A percentile compares a stretch with the other conserved stretches of the same genome.
These are phyloP conservation scores for Lentinula detonsa DNA, from an alignment of 768 basidiomycete genomes.

Conservation along the genomic window DNA sequence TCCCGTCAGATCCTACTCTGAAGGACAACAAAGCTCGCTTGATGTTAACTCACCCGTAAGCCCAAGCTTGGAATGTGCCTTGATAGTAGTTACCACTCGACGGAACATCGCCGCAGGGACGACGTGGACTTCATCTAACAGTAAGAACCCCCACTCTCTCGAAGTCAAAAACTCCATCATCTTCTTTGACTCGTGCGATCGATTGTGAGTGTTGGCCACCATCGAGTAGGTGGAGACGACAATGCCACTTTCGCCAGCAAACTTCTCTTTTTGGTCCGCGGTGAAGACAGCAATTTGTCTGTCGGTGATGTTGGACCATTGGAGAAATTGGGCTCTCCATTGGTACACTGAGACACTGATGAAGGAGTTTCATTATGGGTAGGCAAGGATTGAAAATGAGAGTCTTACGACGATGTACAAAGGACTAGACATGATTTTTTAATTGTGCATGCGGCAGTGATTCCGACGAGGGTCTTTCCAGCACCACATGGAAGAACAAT, in stretches of 20 bases:
- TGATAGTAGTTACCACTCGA: constrained; percentile 95
- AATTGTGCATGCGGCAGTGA: constrained; percentile 98
- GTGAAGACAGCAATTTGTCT: constrained; percentile 97
- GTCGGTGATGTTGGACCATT: constrained; percentile 98
- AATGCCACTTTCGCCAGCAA: constrained; percentile 94
- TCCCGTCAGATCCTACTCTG: not conserved
- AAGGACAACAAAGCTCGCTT: not conserved
- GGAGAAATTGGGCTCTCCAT: constrained; percentile 98
- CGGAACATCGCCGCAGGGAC: constrained; percentile 99
- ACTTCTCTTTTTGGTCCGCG: constrained; percentile 98
- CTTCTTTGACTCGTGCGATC: constrained; percentile 98
- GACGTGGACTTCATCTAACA: constrained; percentile 98
- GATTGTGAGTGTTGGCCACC: constrained; percentile 97
- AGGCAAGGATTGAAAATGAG: not conserved
- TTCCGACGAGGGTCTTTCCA: constrained; percentile 98
- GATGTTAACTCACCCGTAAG: constrained; percentile 62
- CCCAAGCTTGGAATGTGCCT: constrained; percentile 97
- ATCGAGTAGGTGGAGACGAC: constrained; percentile 99
- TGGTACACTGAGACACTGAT: constrained; percentile 90
- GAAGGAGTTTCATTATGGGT: not conserved
- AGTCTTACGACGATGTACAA: constrained; percentile 91
- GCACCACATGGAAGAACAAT: constrained; percentile 98
- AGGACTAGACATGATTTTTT: constrained; percentile 97
- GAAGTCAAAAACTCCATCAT: constrained; percentile 99
- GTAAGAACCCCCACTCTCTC: constrained; percentile 98